These are phyloP conservation scores for Termitomyces sp. DNA, from an alignment of 768 basidiomycete genomes.

Conservation along the genomic window DNA sequence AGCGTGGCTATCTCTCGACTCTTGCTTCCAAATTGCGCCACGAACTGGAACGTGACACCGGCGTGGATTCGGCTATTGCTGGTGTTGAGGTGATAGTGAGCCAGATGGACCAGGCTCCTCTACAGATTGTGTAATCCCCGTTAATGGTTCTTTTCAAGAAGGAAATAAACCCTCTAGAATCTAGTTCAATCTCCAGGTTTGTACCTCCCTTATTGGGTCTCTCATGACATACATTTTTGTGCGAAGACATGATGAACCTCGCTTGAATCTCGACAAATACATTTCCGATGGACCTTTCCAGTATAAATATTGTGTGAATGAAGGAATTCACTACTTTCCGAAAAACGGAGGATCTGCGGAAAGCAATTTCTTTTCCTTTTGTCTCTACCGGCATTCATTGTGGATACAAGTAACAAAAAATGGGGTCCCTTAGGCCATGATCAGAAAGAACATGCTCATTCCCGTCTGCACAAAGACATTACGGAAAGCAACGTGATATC, in stretches of 20 bases:
- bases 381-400: not conserved
- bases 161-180: not conserved
- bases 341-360: not conserved
- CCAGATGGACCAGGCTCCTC: slow-evolving; percentile 68
- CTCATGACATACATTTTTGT: not conserved
- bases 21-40: slow-evolving; percentile 60
- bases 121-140: slow-evolving; percentile 54
- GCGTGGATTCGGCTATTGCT: slow-evolving; percentile 28
- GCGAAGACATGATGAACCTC: not conserved
- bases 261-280: not conserved
- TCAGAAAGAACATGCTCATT: not conserved
- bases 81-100: slow-evolving; percentile 70
- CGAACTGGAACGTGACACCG: slow-evolving; percentile 41
- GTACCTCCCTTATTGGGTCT: not conserved
- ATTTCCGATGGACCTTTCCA: not conserved
- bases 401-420: not conserved
- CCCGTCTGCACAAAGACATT: not conserved
- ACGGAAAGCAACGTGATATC: not conserved
- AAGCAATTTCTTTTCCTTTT: not conserved
- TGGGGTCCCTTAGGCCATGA: not conserved
- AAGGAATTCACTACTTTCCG: not conserved
- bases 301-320: too few species aligned
- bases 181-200: not conserved
- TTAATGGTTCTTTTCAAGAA: not conserved
- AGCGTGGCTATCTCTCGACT: slow-evolving; percentile 84